Conservation (phyloP, 176 grass and related monocot species). For the Zizania latifolia region DNA sequence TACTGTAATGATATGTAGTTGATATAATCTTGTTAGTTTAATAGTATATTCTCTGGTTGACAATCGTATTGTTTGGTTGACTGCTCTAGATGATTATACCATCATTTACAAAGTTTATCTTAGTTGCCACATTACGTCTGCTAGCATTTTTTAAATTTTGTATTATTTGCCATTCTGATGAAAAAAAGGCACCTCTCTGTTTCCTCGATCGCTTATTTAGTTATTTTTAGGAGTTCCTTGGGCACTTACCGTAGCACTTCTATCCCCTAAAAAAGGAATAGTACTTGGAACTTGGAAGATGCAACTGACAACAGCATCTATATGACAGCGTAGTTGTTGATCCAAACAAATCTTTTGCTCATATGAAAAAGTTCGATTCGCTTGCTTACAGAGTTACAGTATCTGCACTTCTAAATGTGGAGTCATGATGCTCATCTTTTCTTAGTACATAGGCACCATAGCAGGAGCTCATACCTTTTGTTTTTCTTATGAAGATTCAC, state of each 20-base stretch:
- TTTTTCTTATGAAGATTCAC: constrained; percentile 51
- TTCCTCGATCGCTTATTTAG: no score
- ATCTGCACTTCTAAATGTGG: background rate
- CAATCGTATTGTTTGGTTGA: background rate
- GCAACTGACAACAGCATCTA: background rate
- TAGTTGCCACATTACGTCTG: background rate
- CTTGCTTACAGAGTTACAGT: background rate
- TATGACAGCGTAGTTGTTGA: background rate
- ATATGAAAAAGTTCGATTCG: background rate
- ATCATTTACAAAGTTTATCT: background rate
- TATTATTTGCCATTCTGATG: background rate
- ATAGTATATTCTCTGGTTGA: background rate
- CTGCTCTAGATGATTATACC: background rate
- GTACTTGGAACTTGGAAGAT: no score
- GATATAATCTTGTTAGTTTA: background rate
- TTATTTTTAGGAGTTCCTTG: no score
- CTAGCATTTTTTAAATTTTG: background rate
- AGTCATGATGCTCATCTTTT: background rate
- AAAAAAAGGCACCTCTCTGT: background rate
- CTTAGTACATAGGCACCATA: background rate
- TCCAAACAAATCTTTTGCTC: background rate
- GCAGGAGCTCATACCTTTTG: background rate
- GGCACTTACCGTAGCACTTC: background rate
- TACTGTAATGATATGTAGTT: background rate
- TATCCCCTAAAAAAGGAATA: background rate